phyloP scores from a whole-genome alignment of 192 early-diverging fungal genomes.

The Umbelopsis sp. region DNA sequence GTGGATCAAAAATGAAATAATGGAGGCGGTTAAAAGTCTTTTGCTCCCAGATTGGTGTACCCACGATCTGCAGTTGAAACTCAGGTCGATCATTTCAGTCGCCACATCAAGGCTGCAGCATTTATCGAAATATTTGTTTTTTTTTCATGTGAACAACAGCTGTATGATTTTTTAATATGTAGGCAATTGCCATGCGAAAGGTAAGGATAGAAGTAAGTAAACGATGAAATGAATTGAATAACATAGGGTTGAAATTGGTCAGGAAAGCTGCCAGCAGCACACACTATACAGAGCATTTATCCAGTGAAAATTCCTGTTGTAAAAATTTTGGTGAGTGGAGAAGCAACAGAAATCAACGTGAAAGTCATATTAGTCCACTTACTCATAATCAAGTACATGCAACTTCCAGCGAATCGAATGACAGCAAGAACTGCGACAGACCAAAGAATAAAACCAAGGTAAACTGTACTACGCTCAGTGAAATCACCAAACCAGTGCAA shows the following conservation, averaged over 20 bases:
- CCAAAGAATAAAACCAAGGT: slow-evolving; percentile 76
- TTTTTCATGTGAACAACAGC: not conserved
- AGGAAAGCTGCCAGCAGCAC: slow-evolving; percentile 13
- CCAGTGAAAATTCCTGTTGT: slow-evolving; percentile 49
- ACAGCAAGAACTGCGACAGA: slow-evolving; percentile 68
- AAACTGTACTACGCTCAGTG: slow-evolving; percentile 42
- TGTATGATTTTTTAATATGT: not conserved
- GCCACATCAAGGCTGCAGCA: not conserved
- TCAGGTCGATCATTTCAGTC: not conserved
- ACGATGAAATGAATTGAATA: not conserved
- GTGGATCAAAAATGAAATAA: not conserved
- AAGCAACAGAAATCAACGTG: too few species aligned
- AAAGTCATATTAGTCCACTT: not conserved
- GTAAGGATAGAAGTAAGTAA: too few species aligned
- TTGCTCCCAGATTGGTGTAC: not conserved
- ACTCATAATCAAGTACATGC: slow-evolving; percentile 63
- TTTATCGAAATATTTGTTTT: too few species aligned
- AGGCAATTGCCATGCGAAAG: not conserved
- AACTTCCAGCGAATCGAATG: slow-evolving; percentile 70
- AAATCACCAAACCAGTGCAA: slow-evolving; percentile 31
- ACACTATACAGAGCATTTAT: slow-evolving; percentile 18
- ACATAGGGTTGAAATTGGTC: not conserved
- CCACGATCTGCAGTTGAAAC: not conserved
- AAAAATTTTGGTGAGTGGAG: too few species aligned
- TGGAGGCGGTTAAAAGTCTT: not conserved